Conservation (phyloP, 768 basidiomycete genomes). For the Zangia roseola region DNA sequence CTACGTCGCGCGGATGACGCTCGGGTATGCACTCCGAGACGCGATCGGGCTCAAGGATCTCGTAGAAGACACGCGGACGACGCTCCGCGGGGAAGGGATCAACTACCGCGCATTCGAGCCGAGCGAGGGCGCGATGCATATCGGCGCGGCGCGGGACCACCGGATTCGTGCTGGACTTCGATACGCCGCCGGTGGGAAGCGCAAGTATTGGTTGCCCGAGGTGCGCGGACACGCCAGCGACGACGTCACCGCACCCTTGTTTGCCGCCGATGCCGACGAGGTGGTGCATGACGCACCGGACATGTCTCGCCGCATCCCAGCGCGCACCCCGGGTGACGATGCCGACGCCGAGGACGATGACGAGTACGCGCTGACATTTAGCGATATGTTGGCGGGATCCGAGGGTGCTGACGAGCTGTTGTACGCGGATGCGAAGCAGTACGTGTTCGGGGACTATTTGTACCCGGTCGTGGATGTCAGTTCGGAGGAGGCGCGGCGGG, state of each 20-base stretch:
- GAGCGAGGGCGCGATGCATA: conserved; percentile 89
- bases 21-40: conserved; percentile 84
- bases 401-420: conserved; percentile 74
- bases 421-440: conserved; percentile 71
- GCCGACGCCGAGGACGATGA: conserved; percentile 35
- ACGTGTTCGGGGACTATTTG: conserved; percentile 88
- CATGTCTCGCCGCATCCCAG: conserved; percentile 31
- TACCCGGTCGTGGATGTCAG: conserved; percentile 90
- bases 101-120: conserved; percentile 97
- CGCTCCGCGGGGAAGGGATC: conserved; percentile 85
- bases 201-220: conserved; percentile 95
- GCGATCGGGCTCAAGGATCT: conserved; percentile 88
- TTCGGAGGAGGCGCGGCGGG: conserved; percentile 41
- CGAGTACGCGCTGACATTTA: conserved; percentile 33
- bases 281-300: conserved; percentile 67
- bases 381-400: conserved; percentile 37
- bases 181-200: conserved; percentile 85
- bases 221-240: conserved; percentile 40
- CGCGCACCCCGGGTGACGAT: conserved; percentile 21
- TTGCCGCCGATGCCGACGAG: conserved; percentile 58
- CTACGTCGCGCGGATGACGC: conserved; percentile 86
- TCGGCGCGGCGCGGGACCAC: conserved; percentile 80
- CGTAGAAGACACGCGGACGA: conserved; percentile 77
- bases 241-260: conserved; percentile 72
- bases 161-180: conserved; percentile 90